Evolutionary conservation across 2,329 filamentous ascomycete species (phyloP), one percentile per base, ranked within the genome.

Genomic region (Coniochaeta prunicola): DNA sequence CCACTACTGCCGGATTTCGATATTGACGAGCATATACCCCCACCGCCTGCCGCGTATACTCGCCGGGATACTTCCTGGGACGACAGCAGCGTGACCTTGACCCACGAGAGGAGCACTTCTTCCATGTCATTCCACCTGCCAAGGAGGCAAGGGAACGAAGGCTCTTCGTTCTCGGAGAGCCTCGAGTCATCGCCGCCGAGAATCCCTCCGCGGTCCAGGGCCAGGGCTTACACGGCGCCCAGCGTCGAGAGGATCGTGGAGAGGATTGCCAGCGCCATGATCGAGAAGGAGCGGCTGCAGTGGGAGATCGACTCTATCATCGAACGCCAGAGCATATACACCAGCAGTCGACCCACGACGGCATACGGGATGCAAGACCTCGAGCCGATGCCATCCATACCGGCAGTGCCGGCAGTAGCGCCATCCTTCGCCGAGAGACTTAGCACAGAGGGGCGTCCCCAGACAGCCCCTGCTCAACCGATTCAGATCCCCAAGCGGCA

Each of bases 291-390:
- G 58, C 74, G 73, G 59, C 69, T 85, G 48, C 77, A 87, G 69
- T 78, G 77, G 59, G 77, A 84, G 63, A 85, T 87, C 57, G 81
- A 87, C 57, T 77, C 81, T 56, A 74, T 83, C 24, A 78, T 85
- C 26, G 82, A 86, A 73, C 78, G 82, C 60, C 82, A 84, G 70
- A 87, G 81, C 68, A 70, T 85, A 34, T 86, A 83, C 62, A 63
- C 76, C 19, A 73, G 67, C 60, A 83, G 80, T 67, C 76, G 81
- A 55, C 81, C 82, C 33, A 80, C 80, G 45, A 84, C 79, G 40
- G 71, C 77, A 21, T 71, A 78, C 61, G 80, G 77, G 24, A 66
- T 72, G 64, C 65, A 64, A 58, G 79, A 77, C 58, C 66, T 77
- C 61, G 78, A 79, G 58, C 75, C 79, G 9, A 77, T 84, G 76